Evolutionary conservation across 2,329 filamentous ascomycete genomes (phyloP).

Genomic region (Juglanconis oblonga): DNA sequence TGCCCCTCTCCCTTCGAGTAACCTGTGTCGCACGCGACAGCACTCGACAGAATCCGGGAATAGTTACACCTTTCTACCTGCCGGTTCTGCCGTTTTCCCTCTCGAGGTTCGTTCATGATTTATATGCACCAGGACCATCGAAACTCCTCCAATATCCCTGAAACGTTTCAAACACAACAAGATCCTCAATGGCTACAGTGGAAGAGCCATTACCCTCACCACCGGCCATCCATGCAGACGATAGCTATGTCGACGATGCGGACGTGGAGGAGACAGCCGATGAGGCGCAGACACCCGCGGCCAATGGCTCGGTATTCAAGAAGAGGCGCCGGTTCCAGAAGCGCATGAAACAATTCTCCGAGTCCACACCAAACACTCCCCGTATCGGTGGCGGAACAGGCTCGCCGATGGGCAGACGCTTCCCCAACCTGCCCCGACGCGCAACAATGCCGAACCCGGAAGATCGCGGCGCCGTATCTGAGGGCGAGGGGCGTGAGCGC

Average conservation of each 20-base stretch:
- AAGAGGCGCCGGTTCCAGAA: conserved; percentile 62
- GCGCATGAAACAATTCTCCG: conserved; percentile 48
- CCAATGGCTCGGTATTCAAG: conserved; percentile 49
- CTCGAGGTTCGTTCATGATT: neutral
- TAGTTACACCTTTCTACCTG: neutral
- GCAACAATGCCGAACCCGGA: conserved; percentile 64
- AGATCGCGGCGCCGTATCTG: conserved; percentile 65
- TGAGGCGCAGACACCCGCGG: conserved; percentile 51
- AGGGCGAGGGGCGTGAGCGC: conserved; percentile 70
- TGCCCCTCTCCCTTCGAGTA: neutral
- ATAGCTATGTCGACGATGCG: conserved; percentile 66
- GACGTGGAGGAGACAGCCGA: conserved; percentile 86
- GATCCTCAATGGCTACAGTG: conserved; percentile 10
- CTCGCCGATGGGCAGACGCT: conserved; percentile 40
- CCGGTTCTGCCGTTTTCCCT: neutral
- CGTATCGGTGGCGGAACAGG: conserved; percentile 42
- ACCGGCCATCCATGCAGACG: conserved; percentile 45
- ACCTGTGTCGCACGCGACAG: neutral
- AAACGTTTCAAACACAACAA: neutral
- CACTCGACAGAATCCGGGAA: neutral
- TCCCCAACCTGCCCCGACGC: conserved; percentile 59
- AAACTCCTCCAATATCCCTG: neutral
- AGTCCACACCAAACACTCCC: conserved; percentile 67
- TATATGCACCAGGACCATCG: too few species aligned
- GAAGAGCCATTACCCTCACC: conserved; percentile 20